Base-by-base conservation (phyloP, 2,329 filamentous ascomycete genomes). In the Blastomyces silverae region DNA sequence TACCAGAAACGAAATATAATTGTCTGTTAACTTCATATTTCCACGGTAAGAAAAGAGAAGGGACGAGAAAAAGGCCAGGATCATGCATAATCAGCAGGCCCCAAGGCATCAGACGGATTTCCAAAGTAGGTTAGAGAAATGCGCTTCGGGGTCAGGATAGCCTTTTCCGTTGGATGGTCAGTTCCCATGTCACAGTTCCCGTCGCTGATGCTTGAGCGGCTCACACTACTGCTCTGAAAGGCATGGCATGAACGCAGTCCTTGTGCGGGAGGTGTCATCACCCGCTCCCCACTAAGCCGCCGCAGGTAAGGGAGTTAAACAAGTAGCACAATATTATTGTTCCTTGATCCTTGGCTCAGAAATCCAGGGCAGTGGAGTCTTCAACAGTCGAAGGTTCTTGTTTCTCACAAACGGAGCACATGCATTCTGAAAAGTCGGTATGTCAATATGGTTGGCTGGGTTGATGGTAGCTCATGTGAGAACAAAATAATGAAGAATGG, bases 221-320 rank as follows among this genome's bases (percentile, higher is more conserved):
- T 44, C 22, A 46, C 39, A 8, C 57, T 60, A 46, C 20, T 22
- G 15, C 60, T 39, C 44, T 52, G 28, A 37, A 62, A 2, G 44
- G 60, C 2, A 62, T 62, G 60, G 60, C 31, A 53, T 11, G 39
- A 25, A 62, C 60, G 28, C 44, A 20, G 31, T 52, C 46, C 39
- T 57, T 31, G 31, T n/a, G 15, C 44, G 15, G 28, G 60, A 25
- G 42, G 48, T 62, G 22, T 28, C 60, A 62, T 62, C 60, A 52
- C 60, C 60, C 60, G 60, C 60, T 53, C 48, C 28, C 60, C 60
- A 46, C 60, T 39, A 52, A 37, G 34, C 34, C 34, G 22, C 3
- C 44, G 4, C 60, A 46, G 20, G 57, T 7, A 59, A 56, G 17
- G 11, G n/a, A 44, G 46, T 50, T 50, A 22, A 28, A 11, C 11